Evolutionary conservation across 2,329 filamentous ascomycete species (phyloP), one percentile per base, ranked within the genome.

Genomic region (Triangularia verruculosa): DNA sequence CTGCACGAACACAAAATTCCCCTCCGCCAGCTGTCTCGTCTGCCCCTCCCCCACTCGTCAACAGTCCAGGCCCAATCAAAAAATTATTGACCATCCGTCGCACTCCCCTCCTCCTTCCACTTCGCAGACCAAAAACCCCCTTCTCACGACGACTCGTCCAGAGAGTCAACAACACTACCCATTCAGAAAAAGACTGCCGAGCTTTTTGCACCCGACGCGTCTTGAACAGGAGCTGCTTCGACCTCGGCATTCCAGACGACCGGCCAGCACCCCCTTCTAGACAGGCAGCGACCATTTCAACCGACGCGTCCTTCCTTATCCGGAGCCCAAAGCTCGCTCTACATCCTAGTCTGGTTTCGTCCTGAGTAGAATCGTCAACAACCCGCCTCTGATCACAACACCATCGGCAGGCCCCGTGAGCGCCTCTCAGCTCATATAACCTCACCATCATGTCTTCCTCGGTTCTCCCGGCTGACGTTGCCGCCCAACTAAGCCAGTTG

Each of bases 401-500:
- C 30, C 24, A 59, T n/a, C 17, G 57, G 27, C 22, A 17, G 30
- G 20, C 56, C 27, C 54, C 13, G 12, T 53, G 20, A 20, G 28
- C 61, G 24, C 25, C 57, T 20, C 47, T 61, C 17, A 34, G 43
- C 20, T 28, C 51, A 28, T 25, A n/a, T 24, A 12, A 55, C 12
- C 32, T 30, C 11, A 60, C 39, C 69, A 72, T 64, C 69, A 95
- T 96, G 92, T 97, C 94, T 76, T 97, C 94, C 76, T n/a, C n/a
- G n/a, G 80, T 97, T 70, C 87, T 98, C 53, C 89, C 93, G 69
- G 82, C 89, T 70, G 92, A 97, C 74, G 85, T 95, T 73, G 91
- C 95, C 77, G 84, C 87, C 71, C 92, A 94, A 80, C 88, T 99
- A 73, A 83, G 85, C 69, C 90, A 93, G 84, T 87, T 99, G 70